These are phyloP conservation scores for Colletotrichum sp. DNA, from an alignment of 2,329 filamentous ascomycete species.

Conservation along the genomic window DNA sequence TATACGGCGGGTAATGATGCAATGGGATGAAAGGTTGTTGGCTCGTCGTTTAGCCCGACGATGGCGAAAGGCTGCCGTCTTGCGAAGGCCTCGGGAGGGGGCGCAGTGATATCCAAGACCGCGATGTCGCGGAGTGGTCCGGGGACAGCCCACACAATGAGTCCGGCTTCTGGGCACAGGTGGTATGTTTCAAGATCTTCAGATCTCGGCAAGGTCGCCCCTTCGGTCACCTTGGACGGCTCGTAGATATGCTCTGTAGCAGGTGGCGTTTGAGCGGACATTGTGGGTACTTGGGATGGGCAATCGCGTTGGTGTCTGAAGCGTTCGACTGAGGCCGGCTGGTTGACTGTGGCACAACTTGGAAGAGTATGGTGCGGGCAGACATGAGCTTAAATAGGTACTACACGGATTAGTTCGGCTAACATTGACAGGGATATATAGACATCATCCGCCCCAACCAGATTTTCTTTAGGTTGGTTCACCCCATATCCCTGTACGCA, in stretches of 20 bases:
- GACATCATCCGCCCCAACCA: too few species aligned
- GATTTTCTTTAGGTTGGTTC: background rate
- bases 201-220: background rate
- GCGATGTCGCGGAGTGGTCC: background rate
- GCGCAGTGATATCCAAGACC: background rate
- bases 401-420: too few species aligned
- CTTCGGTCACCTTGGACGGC: background rate
- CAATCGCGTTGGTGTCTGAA: background rate
- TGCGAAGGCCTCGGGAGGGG: background rate
- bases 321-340: background rate
- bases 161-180: background rate
- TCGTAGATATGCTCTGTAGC: background rate
- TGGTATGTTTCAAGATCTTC: constrained; percentile 3
- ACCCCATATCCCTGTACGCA: background rate
- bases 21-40: background rate
- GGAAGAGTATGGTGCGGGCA: too few species aligned
- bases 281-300: background rate
- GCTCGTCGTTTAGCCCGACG: background rate
- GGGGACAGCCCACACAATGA: background rate
- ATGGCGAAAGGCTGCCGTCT: background rate
- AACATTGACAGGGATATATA: background rate
- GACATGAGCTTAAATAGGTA: too few species aligned
- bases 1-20: background rate
- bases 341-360: too few species aligned
- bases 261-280: background rate